These are phyloP conservation scores for Aaosphaeria pasadenensis DNA, from an alignment of 2,329 filamentous ascomycete genomes.

Conservation along the genomic window DNA sequence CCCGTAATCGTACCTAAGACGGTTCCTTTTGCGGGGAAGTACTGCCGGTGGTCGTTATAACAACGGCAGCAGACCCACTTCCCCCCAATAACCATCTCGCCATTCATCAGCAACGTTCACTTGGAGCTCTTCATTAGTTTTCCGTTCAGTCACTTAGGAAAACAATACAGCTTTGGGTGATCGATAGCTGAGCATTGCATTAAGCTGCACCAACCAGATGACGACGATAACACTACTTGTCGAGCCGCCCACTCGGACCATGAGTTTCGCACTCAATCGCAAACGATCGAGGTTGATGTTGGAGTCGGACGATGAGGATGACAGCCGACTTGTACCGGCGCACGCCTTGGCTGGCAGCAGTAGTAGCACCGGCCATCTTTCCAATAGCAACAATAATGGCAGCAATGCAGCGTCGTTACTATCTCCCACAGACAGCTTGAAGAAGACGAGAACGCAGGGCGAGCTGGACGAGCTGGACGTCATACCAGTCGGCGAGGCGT, in stretches of 20 bases:
- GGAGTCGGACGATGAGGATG: constrained; percentile 22
- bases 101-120: too few species aligned
- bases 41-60: too few species aligned
- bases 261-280: constrained; percentile 27
- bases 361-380: constrained; percentile 2
- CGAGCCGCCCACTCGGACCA: constrained; percentile 18
- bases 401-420: background rate
- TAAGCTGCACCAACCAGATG: too few species aligned
- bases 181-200: too few species aligned
- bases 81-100: too few species aligned
- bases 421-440: constrained; percentile 18
- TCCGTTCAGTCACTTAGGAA: too few species aligned
- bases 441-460: constrained; percentile 32
- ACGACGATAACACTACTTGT: constrained; percentile 14
- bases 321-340: constrained; percentile 9
- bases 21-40: too few species aligned
- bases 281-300: constrained; percentile 31
- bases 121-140: too few species aligned
- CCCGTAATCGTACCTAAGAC: too few species aligned
- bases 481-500: constrained; percentile 23
- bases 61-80: too few species aligned
- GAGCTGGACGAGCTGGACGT: constrained; percentile 35
- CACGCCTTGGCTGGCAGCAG: constrained; percentile 17
- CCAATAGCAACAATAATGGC: background rate
- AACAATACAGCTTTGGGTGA: too few species aligned